These are phyloP conservation scores for Aspergillus bertholletiae DNA, from an alignment of 495 filamentous ascomycete genomes.

Conservation along the genomic window DNA sequence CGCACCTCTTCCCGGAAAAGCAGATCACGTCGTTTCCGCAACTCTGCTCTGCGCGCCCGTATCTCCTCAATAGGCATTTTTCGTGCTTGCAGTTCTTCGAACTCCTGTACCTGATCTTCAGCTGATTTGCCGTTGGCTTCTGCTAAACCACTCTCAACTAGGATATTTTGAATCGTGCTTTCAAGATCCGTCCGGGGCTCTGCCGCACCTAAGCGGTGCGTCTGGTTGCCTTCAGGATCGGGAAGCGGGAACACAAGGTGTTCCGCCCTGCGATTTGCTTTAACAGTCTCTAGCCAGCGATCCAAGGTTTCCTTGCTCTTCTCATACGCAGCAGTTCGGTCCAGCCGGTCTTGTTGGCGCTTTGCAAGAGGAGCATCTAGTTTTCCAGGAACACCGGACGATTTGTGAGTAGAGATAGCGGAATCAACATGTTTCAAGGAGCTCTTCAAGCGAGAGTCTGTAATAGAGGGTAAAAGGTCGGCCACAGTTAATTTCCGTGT, in stretches of 20 bases:
- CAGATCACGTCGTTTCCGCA: constrained; percentile 77
- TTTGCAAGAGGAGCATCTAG: constrained; percentile 82
- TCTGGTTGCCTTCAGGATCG: constrained; percentile 57
- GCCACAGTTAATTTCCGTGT: constrained; percentile 74
- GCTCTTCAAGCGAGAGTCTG: constrained; percentile 72
- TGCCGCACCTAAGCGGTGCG: constrained; percentile 41
- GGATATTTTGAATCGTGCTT: constrained; percentile 75
- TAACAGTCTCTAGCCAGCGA: constrained; percentile 92
- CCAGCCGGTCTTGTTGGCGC: constrained; percentile 82
- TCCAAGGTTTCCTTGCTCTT: constrained; percentile 88
- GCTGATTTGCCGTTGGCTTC: constrained; percentile 53
- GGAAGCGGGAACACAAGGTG: constrained; percentile 87
- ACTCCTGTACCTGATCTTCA: constrained; percentile 62
- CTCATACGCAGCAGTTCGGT: constrained; percentile 80
- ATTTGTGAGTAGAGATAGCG: constrained; percentile 48
- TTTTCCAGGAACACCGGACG: constrained; percentile 60
- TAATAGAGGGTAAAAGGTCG: constrained; percentile 70
- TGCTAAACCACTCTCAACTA: constrained; percentile 80
- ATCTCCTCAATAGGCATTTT: constrained; percentile 69
- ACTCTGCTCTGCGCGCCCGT: constrained; percentile 66
- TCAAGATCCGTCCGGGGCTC: constrained; percentile 78
- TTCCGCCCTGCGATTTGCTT: constrained; percentile 86
- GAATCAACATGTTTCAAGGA: constrained; percentile 65
- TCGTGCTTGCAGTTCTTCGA: constrained; percentile 65
- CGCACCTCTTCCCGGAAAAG: constrained; percentile 87